Evolutionary conservation across 1,139 yeast genomes (phyloP).

Genomic region (Sugiyamaella grinbergsii): DNA sequence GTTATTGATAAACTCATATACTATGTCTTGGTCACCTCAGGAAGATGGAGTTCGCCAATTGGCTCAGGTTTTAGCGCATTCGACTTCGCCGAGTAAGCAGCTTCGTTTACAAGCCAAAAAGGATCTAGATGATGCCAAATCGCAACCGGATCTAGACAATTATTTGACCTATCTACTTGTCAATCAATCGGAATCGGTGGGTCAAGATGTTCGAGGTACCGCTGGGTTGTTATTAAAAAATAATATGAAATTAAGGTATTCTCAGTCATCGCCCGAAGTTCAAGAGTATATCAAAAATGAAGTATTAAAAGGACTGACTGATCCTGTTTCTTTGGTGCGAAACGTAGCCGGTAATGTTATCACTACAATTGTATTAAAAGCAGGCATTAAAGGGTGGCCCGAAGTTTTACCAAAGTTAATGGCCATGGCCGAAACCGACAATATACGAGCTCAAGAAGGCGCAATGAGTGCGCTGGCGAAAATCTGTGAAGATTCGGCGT

Average conservation of each 20-base stretch:
- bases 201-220: conserved; percentile 73
- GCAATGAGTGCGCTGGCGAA: conserved; percentile 82
- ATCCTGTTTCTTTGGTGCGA: conserved; percentile 62
- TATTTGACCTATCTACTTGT: conserved; percentile 73
- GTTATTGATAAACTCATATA: too few species aligned
- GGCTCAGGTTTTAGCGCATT: conserved; percentile 62
- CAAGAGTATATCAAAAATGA: conserved; percentile 61
- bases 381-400: conserved; percentile 77
- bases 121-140: conserved; percentile 66
- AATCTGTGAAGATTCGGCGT: conserved; percentile 81
- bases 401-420: conserved; percentile 67
- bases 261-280: conserved; percentile 40
- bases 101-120: conserved; percentile 59
- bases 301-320: conserved; percentile 68
- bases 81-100: conserved; percentile 58
- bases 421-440: conserved; percentile 54
- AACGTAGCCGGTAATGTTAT: conserved; percentile 90
- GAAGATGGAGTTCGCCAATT: conserved; percentile 62
- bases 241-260: conserved; percentile 50
- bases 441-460: conserved; percentile 57
- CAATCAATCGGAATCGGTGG: conserved; percentile 49
- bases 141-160: conserved; percentile 74
- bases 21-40: conserved; percentile 61
- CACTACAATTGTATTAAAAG: conserved; percentile 73
- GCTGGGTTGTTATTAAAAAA: conserved; percentile 88